Conservation (phyloP, 495 filamentous ascomycete species). For the Neurospora tetrasperma region DNA sequence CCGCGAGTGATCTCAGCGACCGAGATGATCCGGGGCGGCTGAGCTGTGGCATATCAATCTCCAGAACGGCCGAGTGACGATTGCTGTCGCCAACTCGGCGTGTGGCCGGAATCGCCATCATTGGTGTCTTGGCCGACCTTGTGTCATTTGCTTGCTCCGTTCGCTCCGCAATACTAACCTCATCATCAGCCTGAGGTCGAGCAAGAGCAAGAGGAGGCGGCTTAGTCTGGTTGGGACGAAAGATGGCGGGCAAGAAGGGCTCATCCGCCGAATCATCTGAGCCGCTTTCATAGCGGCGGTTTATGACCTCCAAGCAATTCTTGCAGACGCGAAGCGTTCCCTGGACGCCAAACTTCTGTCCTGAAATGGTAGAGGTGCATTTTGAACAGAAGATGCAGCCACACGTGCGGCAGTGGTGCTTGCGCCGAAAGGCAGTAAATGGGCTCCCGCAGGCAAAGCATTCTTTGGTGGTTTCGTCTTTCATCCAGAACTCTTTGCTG, state of each 20-base stretch:
- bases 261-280: conserved; percentile 80
- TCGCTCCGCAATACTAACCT: conserved; percentile 30
- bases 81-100: conserved; percentile 74
- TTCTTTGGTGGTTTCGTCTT: conserved; percentile 94
- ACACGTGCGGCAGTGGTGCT: conserved; percentile 90
- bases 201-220: conserved; percentile 17
- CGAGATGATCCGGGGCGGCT: conserved; percentile 81
- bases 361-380: conserved; percentile 83
- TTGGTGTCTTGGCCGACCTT: conserved; percentile 42
- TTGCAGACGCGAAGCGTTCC: conserved; percentile 86
- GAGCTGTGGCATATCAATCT: conserved; percentile 64
- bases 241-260: conserved; percentile 39
- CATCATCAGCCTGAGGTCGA: conserved; percentile 22
- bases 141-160: conserved; percentile 32
- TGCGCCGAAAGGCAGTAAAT: conserved; percentile 88
- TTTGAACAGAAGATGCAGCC: conserved; percentile 97
- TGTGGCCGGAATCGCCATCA: conserved; percentile 85
- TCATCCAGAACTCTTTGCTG: conserved; percentile 98
- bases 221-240: conserved; percentile 41
- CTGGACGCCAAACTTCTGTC: conserved; percentile 75
- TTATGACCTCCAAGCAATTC: conserved; percentile 86
- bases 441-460: conserved; percentile 86
- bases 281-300: conserved; percentile 72
- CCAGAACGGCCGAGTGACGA: conserved; percentile 76
- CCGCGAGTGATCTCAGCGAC: conserved; percentile 72